Conservation (phyloP, 176 grass and related monocot genomes). For the Aegilops longissima region DNA sequence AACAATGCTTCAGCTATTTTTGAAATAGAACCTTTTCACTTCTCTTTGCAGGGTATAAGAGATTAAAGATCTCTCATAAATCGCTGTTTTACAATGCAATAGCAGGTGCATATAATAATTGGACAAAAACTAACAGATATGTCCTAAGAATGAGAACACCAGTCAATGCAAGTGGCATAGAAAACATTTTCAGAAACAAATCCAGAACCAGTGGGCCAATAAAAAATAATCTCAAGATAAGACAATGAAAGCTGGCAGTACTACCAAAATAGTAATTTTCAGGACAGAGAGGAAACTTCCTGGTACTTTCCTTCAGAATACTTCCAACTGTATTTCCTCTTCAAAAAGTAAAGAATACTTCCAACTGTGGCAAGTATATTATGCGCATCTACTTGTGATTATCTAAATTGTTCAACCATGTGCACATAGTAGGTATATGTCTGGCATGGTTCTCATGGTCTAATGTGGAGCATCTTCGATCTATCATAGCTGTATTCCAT, state of each 20-base stretch:
- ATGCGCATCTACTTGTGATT: neutral
- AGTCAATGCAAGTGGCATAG: slow-evolving; percentile 14
- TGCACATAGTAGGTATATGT: neutral
- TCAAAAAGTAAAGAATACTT: neutral
- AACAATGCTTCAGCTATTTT: neutral
- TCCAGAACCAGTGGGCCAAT: slow-evolving; percentile 6
- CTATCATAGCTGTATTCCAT: neutral
- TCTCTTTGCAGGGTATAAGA: neutral
- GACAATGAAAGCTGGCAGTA: neutral
- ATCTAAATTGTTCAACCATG: neutral
- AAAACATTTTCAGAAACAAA: neutral
- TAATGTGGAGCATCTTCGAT: neutral
- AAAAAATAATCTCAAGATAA: neutral
- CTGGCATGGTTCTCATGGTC: slow-evolving; percentile 9
- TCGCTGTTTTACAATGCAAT: neutral
- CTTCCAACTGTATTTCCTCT: neutral
- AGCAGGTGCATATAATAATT: neutral
- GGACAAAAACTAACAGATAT: neutral
- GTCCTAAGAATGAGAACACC: neutral
- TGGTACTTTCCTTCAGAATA: slow-evolving; percentile 3
- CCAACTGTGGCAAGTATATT: neutral
- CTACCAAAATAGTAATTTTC: neutral
- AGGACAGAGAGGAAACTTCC: slow-evolving; percentile 20
- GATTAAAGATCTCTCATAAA: neutral
- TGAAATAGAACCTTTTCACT: neutral